phyloP scores from a whole-genome alignment of 495 filamentous ascomycete species.

The Copromyces sp. region DNA sequence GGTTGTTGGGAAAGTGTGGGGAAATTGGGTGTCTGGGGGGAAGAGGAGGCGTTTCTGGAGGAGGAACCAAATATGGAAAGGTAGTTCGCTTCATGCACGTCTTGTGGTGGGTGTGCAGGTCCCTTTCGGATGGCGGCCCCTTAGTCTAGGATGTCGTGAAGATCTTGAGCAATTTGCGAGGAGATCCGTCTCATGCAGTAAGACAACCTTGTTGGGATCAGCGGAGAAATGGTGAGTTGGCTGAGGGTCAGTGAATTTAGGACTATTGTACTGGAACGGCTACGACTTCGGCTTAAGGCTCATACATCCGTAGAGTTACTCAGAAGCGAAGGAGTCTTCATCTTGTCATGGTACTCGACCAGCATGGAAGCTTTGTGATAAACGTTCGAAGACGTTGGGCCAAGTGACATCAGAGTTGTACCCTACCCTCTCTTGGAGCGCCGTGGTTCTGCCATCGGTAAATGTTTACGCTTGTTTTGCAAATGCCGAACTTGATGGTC shows the following conservation, averaged over 20 bases:
- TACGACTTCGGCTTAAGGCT: background rate
- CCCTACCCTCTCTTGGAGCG: background rate
- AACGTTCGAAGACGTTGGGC: background rate
- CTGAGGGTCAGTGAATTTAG: background rate
- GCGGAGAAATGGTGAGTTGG: background rate
- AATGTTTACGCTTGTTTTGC: background rate
- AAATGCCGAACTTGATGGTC: background rate
- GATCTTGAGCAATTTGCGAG: background rate
- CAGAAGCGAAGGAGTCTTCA: background rate
- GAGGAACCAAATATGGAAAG: background rate
- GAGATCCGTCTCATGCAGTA: background rate
- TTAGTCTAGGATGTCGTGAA: background rate
- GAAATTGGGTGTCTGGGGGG: slow-evolving; percentile 5
- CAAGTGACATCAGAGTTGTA: background rate
- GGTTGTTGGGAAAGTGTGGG: slow-evolving; percentile 19
- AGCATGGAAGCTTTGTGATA: background rate
- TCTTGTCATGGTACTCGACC: background rate
- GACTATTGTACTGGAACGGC: background rate
- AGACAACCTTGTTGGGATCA: background rate
- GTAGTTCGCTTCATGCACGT: background rate
- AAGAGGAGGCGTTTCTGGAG: background rate
- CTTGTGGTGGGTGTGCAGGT: background rate
- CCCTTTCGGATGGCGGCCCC: background rate
- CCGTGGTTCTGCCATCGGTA: background rate
- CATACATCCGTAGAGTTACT: background rate